These are phyloP conservation scores for Castanospermum australe DNA, from an alignment of 306 rosid species.

Conservation along the genomic window DNA sequence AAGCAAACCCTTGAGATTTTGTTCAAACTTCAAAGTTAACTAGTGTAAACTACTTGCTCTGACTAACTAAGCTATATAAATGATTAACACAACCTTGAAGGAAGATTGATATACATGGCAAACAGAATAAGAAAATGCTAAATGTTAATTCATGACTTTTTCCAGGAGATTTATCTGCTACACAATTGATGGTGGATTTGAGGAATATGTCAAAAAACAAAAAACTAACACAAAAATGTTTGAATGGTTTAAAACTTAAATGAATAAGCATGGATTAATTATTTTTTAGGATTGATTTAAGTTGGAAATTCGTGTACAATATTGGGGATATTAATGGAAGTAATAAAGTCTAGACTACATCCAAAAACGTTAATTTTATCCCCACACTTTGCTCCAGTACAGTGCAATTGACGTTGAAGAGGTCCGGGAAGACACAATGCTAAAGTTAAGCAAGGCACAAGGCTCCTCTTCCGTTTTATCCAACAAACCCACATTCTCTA, in stretches of 20 bases:
- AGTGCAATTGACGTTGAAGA: conserved; percentile 12
- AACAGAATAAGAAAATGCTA: background rate
- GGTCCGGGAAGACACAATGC: conserved; percentile 30
- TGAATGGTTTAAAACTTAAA: background rate
- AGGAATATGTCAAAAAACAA: background rate
- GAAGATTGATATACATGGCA: background rate
- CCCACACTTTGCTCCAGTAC: background rate
- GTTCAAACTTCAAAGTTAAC: background rate
- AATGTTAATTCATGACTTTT: background rate
- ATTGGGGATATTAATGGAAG: conserved; percentile 24
- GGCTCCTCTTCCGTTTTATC: conserved; percentile 28
- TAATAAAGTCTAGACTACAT: conserved; percentile 15
- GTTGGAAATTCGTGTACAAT: background rate
- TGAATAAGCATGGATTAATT: background rate
- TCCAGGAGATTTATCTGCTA: background rate
- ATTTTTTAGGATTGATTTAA: background rate
- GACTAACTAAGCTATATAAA: background rate
- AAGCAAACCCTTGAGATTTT: background rate
- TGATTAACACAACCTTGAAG: background rate
- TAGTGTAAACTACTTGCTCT: background rate
- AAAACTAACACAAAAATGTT: background rate
- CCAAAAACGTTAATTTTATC: conserved; percentile 10
- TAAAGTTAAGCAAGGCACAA: conserved; percentile 31
- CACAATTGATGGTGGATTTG: background rate
- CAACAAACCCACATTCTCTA: background rate